Conservation (phyloP, 108 stramenopile genomes). For the Nannochloropsis salina region DNA sequence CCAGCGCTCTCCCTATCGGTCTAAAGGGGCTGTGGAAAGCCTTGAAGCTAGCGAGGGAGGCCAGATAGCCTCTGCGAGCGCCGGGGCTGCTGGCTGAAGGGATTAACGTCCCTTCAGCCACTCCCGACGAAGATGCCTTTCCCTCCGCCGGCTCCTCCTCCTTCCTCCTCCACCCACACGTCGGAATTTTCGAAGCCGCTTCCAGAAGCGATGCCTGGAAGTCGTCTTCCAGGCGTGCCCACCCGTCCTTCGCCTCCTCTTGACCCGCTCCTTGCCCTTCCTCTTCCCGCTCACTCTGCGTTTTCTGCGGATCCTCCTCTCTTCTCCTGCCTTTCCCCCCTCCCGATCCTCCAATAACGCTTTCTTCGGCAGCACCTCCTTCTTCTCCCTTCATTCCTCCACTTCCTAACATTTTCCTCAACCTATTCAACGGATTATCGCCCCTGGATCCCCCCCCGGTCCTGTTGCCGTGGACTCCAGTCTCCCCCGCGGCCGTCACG, state of each 20-base stretch:
- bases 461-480: too few species aligned
- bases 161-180: background rate
- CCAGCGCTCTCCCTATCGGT: background rate
- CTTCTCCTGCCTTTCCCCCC: background rate
- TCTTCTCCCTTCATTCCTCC: background rate
- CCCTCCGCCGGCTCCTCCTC: background rate
- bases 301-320: background rate
- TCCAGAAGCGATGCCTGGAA: slow-evolving; percentile 13
- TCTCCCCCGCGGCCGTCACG: too few species aligned
- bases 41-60: background rate
- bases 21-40: background rate
- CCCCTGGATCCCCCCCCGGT: too few species aligned
- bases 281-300: background rate
- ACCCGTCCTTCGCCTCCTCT: background rate
- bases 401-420: background rate
- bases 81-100: background rate
- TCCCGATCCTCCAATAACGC: background rate
- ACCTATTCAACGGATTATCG: background rate
- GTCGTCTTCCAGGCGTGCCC: background rate
- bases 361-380: background rate
- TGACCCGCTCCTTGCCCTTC: background rate
- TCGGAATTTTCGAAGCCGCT: background rate
- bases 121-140: background rate
- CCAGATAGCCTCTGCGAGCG: background rate
- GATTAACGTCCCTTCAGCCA: background rate